Conservation (phyloP, 805 yeast genomes). For the Yamadazyma sp. region DNA sequence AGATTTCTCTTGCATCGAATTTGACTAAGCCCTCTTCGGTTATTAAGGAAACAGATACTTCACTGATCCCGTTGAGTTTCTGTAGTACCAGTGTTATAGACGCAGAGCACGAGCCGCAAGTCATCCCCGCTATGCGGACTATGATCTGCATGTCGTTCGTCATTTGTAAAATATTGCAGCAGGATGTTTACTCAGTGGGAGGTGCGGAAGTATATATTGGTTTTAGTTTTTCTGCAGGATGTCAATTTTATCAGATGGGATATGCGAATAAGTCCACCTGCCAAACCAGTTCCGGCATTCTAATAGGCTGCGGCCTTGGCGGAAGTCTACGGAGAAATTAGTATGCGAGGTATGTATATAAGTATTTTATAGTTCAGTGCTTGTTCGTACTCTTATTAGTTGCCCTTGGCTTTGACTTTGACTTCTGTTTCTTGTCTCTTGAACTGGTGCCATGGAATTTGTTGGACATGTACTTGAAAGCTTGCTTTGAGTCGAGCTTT, state of each 20-base stretch:
- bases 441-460: conserved; percentile 64
- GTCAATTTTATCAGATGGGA: conserved; percentile 4
- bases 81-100: conserved; percentile 59
- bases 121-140: conserved; percentile 61
- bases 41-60: conserved; percentile 63
- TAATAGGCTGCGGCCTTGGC: conserved; percentile 3
- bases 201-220: too few relatives aligned
- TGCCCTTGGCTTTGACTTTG: conserved; percentile 1
- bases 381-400: too few relatives aligned
- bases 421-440: conserved; percentile 13
- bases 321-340: too few relatives aligned
- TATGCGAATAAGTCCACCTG: not conserved
- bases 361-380: too few relatives aligned
- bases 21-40: conserved; percentile 67
- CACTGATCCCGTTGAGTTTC: conserved; percentile 47
- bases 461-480: conserved; percentile 74
- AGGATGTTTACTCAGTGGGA: too few relatives aligned
- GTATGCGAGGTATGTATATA: too few relatives aligned
- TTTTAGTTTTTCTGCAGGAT: conserved; percentile 8
- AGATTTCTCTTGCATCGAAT: conserved; percentile 34
- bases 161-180: too few relatives aligned
- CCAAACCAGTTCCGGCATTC: not conserved
- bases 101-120: conserved; percentile 80
- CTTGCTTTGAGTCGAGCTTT: conserved; percentile 60
- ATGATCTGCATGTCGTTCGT: conserved; percentile 1